Conservation (phyloP, 2,329 filamentous ascomycete species). For the Lachnellula hyalina region DNA sequence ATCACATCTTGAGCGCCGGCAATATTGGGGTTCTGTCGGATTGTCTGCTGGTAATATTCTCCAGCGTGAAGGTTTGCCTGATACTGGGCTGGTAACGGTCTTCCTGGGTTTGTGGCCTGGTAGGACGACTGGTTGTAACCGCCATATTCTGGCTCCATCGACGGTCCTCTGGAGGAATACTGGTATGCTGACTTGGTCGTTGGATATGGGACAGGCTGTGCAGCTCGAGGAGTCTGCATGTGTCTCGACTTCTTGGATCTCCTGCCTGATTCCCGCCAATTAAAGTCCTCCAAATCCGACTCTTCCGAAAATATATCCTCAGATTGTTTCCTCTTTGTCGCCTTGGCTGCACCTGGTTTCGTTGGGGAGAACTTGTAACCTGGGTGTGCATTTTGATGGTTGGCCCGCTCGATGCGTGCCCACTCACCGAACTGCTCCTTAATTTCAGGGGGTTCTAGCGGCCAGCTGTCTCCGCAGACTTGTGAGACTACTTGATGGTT, state of each 20-base stretch:
- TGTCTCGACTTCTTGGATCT: constrained; percentile 17
- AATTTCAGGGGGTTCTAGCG: constrained; percentile 67
- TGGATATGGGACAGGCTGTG: constrained; percentile 23
- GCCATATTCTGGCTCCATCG: constrained; percentile 23
- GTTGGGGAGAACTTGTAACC: constrained; percentile 91
- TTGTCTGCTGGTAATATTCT: constrained; percentile 44
- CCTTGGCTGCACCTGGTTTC: constrained; percentile 48
- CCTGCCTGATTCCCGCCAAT: constrained; percentile 34
- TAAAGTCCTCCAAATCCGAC: constrained; percentile 43
- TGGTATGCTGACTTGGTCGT: constrained; percentile 28
- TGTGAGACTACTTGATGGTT: constrained; percentile 92
- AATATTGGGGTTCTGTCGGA: constrained; percentile 19
- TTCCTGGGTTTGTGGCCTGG: constrained; percentile 46
- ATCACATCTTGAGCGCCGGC: constrained; percentile 37
- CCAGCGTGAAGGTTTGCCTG: constrained; percentile 37
- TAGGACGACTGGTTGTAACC: constrained; percentile 43
- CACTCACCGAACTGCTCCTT: constrained; percentile 71
- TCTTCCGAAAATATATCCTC: constrained; percentile 35
- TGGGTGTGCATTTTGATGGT: constrained; percentile 80
- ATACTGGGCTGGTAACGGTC: constrained; percentile 41
- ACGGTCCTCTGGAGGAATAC: constrained; percentile 26
- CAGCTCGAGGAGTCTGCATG: constrained; percentile 8
- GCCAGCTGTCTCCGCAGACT: constrained; percentile 84
- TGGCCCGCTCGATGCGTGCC: constrained; percentile 74
- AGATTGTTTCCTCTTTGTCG: constrained; percentile 42